phyloP scores from a whole-genome alignment of 371 early-diverging fungal species.

The Zychaea mexicana region DNA sequence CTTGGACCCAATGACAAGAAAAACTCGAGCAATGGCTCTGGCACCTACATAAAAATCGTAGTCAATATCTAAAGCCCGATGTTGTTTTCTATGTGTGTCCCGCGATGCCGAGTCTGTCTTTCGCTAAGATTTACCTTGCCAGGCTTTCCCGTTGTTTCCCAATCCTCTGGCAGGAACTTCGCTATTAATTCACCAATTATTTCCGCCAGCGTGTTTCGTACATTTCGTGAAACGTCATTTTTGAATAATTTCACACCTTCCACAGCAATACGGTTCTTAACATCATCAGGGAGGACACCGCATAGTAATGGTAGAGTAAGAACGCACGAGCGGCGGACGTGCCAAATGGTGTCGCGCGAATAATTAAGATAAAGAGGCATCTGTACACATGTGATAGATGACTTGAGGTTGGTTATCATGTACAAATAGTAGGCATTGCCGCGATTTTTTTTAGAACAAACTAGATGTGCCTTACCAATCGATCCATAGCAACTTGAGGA shows the following conservation, averaged over 20 bases:
- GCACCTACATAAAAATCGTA: conserved; percentile 19
- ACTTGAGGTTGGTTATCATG: no score
- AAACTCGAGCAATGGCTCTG: conserved; percentile 42
- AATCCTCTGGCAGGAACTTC: conserved; percentile 51
- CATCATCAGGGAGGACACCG: conserved; percentile 45
- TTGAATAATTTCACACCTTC: conserved; percentile 51
- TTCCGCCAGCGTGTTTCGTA: conserved; percentile 60
- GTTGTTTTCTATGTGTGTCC: background rate
- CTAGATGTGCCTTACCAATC: conserved; percentile 56
- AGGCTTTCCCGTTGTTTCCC: conserved; percentile 45
- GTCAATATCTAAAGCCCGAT: background rate
- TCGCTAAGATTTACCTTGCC: conserved; percentile 27
- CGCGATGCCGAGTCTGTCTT: no score
- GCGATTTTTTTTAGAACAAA: no score
- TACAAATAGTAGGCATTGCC: no score
- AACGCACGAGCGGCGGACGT: conserved; percentile 61
- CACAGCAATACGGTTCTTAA: conserved; percentile 38
- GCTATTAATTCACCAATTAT: conserved; percentile 62
- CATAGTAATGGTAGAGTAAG: conserved; percentile 52
- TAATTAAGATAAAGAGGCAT: conserved; percentile 54
- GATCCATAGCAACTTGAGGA: conserved; percentile 39
- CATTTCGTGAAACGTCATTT: conserved; percentile 60
- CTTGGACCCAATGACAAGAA: conserved; percentile 45
- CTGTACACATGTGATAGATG: conserved; percentile 13
- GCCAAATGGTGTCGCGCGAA: conserved; percentile 63